Evolutionary conservation across 78 protist genomes (phyloP).

Genomic region (Dictyostelium citrinum): DNA sequence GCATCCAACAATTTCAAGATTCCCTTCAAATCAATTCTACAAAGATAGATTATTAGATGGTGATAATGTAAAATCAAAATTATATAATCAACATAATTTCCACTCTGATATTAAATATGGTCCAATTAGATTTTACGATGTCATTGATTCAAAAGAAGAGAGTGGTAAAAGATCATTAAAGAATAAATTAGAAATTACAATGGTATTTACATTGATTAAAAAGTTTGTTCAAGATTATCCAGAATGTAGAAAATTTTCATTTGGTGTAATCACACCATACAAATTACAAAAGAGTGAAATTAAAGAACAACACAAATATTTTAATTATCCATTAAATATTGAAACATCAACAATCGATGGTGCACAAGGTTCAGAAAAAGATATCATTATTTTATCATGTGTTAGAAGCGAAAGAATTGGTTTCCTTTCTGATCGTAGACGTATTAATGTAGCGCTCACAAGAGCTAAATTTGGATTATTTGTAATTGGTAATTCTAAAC

Average conservation of each 20-base stretch:
- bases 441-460: conserved; percentile 93
- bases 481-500: conserved; percentile 75
- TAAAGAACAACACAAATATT: neutral
- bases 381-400: conserved; percentile 80
- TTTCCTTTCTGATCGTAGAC: conserved; percentile 87
- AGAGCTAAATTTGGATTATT: conserved; percentile 81
- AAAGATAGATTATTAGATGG: conserved; percentile 47
- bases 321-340: neutral
- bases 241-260: neutral
- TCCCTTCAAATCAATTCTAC: conserved; percentile 85
- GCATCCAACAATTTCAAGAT: conserved; percentile 85
- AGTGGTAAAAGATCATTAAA: neutral
- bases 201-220: neutral
- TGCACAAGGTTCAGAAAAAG: conserved; percentile 91
- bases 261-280: conserved; percentile 32
- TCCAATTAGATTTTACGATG: neutral
- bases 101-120: neutral
- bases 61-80: neutral
- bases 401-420: conserved; percentile 88
- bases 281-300: conserved; percentile 34
- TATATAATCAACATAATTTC: neutral
- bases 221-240: conserved; percentile 7
- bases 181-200: neutral
- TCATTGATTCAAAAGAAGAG: neutral
- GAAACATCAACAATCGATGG: conserved; percentile 82